Base-by-base conservation (phyloP, 441 rosid genomes). In the Breynia disticha region DNA sequence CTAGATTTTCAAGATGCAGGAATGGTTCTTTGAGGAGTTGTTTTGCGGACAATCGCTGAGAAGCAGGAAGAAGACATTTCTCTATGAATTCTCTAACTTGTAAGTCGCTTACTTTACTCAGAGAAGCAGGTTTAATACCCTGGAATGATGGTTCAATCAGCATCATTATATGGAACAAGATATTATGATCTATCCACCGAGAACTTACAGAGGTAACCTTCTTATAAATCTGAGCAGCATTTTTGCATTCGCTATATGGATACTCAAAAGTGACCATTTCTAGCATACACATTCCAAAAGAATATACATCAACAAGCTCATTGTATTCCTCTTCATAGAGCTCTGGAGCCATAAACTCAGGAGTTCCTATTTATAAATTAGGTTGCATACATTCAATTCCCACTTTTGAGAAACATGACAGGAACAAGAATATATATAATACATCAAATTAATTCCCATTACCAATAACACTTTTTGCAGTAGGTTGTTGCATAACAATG, bases 341-440 rank as follows among this genome's bases (percentile, higher is more conserved):
- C 72, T 86, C 95, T 3, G 95, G 95, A 16, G 95, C 87, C 95
- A 82, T 85, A 76, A 80, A 82, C 54, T 82, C 94, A 9, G 90
- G 90, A 19, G 90, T 82, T 14, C 69, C 69, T 9, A 17, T 16
- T 48, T 24, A 8, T 10, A 54, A 54, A 50, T n/a, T n/a, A n/a
- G n/a, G n/a, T n/a, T n/a, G n/a, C n/a, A n/a, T n/a, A n/a, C n/a
- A n/a, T n/a, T n/a, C n/a, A n/a, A n/a, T n/a, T n/a, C 41, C 41
- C 41, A 37, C 6, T 6, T 37, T 6, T 11, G 11, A 5, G 7
- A 37, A 5, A 37, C 41, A 37, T 5, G 6, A 37, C 41, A 6
- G 11, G 41, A 11, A 37, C 41, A 37, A 37, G 41, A 37, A 37
- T 5, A 5, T 37, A 11, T 6, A 11, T 37, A 60, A 50, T n/a